phyloP scores from a whole-genome alignment of 164 flowering plant species.

The Dillenia suffruticosa region DNA sequence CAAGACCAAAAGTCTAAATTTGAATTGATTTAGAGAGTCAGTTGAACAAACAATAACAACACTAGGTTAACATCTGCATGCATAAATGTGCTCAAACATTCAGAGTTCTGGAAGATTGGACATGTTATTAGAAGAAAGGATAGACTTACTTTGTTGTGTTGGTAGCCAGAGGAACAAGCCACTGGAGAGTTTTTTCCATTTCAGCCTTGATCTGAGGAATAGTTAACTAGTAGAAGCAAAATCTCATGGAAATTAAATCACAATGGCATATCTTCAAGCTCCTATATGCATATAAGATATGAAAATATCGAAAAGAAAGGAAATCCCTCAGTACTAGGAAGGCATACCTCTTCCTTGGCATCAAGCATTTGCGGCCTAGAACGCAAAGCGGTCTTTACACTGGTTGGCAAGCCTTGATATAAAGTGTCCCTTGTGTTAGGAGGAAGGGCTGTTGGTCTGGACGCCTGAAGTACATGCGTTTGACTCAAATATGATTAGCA shows the following conservation, averaged over 20 bases:
- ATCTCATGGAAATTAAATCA: background rate
- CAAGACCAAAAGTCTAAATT: background rate
- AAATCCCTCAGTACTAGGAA: background rate
- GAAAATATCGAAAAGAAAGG: background rate
- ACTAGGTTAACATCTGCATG: no score
- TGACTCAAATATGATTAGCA: no score
- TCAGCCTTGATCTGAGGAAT: constrained; percentile 58
- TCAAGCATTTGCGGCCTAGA: constrained; percentile 34
- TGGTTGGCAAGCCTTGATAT: constrained; percentile 56
- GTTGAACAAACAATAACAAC: no score
- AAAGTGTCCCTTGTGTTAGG: constrained; percentile 58
- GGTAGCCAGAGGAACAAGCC: constrained; percentile 76
- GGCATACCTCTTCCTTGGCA: constrained; percentile 45
- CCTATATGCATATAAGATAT: background rate
- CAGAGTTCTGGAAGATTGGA: no score
- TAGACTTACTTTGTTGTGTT: constrained; percentile 62
- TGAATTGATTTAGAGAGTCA: no score
- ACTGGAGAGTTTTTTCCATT: constrained; percentile 69
- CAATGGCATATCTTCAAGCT: background rate
- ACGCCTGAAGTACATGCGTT: constrained; percentile 33
- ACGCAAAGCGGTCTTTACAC: constrained; percentile 56
- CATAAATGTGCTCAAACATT: no score
- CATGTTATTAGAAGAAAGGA: background rate
- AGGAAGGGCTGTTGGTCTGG: constrained; percentile 66
- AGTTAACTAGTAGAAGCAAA: constrained; percentile 38